phyloP scores from a whole-genome alignment of 176 grass and related monocot species.

The Phragmites australis region DNA sequence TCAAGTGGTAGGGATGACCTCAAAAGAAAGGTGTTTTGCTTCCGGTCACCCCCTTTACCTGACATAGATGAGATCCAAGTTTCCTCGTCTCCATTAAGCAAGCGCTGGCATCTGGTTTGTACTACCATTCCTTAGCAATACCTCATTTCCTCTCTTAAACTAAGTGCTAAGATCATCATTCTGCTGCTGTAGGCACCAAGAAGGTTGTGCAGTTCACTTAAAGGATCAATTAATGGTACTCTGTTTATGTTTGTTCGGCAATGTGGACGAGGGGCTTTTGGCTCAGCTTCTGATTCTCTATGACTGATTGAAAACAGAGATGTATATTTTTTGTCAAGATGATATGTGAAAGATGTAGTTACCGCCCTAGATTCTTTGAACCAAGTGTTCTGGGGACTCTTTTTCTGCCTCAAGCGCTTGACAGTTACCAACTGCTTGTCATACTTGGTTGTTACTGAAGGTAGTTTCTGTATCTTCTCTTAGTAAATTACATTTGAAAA shows the following conservation, averaged over 20 bases:
- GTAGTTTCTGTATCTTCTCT: constrained; percentile 56
- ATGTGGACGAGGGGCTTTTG: constrained; percentile 68
- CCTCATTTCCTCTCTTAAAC: constrained; percentile 28
- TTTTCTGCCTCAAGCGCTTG: constrained; percentile 48
- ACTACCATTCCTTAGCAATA: constrained; percentile 24
- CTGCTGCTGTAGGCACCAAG: constrained; percentile 78
- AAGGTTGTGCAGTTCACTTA: constrained; percentile 68
- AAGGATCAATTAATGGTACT: constrained; percentile 68
- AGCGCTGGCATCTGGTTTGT: constrained; percentile 94
- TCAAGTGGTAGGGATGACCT: constrained; percentile 64
- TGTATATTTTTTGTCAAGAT: constrained; percentile 53
- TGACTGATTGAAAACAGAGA: constrained; percentile 51
- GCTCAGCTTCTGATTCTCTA: constrained; percentile 81
- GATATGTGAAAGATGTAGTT: constrained; percentile 50
- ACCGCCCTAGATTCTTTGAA: constrained; percentile 51
- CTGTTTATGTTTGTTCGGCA: constrained; percentile 72
- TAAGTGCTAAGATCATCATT: constrained; percentile 27
- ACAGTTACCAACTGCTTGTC: constrained; percentile 37
- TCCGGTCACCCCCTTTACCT: constrained; percentile 68
- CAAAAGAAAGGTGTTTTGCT: constrained; percentile 93
- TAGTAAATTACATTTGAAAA: constrained; percentile 37
- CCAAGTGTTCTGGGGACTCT: constrained; percentile 38
- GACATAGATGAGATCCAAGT: constrained; percentile 75
- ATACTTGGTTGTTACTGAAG: constrained; percentile 48
- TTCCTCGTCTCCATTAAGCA: constrained; percentile 70